These are phyloP conservation scores for Phytopythium montanum DNA, from an alignment of 352 stramenopile genomes.

Conservation along the genomic window DNA sequence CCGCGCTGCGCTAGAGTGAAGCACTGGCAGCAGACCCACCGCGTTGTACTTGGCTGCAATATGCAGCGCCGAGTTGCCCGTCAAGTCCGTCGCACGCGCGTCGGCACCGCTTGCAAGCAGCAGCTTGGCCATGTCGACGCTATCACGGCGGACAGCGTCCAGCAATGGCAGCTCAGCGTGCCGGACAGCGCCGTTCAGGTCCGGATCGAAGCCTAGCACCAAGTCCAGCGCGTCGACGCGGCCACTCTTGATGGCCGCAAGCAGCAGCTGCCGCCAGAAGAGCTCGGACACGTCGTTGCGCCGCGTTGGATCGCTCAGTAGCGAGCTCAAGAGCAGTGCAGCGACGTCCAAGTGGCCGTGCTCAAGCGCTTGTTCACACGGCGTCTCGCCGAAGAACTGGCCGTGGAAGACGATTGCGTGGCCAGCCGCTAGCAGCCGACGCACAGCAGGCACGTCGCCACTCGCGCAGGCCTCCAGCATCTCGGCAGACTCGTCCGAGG, in stretches of 20 bases:
- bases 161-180: slow-evolving; percentile 30
- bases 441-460: slow-evolving; percentile 14
- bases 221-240: slow-evolving; percentile 22
- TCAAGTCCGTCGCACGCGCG: slow-evolving; percentile 11
- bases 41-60: slow-evolving; percentile 30
- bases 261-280: slow-evolving; percentile 23
- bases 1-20: slow-evolving; percentile 11
- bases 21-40: slow-evolving; percentile 12
- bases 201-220: slow-evolving; percentile 27
- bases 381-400: slow-evolving; percentile 30
- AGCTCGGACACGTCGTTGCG: slow-evolving; percentile 18
- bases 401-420: slow-evolving; percentile 10
- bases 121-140: slow-evolving; percentile 22
- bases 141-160: slow-evolving; percentile 18
- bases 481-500: slow-evolving; percentile 9
- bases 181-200: slow-evolving; percentile 22
- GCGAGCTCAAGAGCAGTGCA: slow-evolving; percentile 15
- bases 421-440: slow-evolving; percentile 11
- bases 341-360: slow-evolving; percentile 22
- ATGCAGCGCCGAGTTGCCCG: slow-evolving; percentile 27
- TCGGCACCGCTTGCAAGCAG: slow-evolving; percentile 23
- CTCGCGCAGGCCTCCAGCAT: slow-evolving; percentile 18
- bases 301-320: neutral
- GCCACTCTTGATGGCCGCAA: slow-evolving; percentile 20
- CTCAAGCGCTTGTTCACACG: slow-evolving; percentile 32